Base-by-base conservation (phyloP, 768 basidiomycete genomes). In the Terana coerulea region DNA sequence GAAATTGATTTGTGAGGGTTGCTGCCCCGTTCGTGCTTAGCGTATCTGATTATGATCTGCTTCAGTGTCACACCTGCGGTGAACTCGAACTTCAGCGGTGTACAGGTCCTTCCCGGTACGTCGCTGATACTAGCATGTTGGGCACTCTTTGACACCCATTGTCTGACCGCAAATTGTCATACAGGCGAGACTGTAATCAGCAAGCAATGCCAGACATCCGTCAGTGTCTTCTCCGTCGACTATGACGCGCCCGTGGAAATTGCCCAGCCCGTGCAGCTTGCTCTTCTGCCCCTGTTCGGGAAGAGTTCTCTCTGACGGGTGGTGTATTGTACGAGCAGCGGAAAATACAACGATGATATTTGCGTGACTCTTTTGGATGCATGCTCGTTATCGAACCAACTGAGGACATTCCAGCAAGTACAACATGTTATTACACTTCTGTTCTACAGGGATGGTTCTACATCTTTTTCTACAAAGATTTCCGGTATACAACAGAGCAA, bases 181-280 rank as follows among this genome's bases (percentile, higher is more conserved):
- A n/a, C 28, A 61, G 66, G 65, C 35, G 67, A 68, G 55, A 67
- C 62, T 0, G 47, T 51, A 2, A 56, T 60, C 14, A 62, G 60
- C 36, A 58, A 61, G 3, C 45, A 41, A 17, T 67, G 67, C 54
- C 31, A 57, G 56, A 62, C 64, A 0, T 52, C 64, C 4, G 64
- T 68, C 43, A 64, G 62, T 45, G 56, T 68, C 17, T 67, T 66
- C 56, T 41, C 57, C 17, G 52, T 66, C 26, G 67, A 68, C 34
- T 68, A 68, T 31, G 67, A 68, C 44, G 67, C 67, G 15, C 65
- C 65, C 1, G 43, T 50, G 14, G 53, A 25, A 12, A 46, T 61
- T n/a, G 63, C 65, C n/a, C 44, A 52, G 26, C 64, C 59, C 3
- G 39, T 62, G 12, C 61, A 62, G 45, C 25, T 34, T 7, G 49